Base-by-base conservation (phyloP, 139 green algal species). In the Chlorella sp. region DNA sequence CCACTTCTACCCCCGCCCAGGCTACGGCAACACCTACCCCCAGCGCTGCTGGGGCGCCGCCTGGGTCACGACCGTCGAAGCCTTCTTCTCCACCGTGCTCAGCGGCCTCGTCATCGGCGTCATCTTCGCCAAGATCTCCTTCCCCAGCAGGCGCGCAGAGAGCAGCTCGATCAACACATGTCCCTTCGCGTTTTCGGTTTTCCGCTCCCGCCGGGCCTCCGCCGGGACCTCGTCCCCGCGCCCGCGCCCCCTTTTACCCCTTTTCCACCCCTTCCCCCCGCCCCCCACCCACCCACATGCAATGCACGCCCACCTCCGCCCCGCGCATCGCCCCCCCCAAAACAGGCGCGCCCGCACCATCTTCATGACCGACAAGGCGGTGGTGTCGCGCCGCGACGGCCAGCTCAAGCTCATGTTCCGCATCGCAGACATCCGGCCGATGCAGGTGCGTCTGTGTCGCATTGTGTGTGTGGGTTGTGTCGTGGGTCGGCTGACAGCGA, bases 381-480 rank as follows among this genome's bases (percentile, higher is more conserved):
- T 84, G 27, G 91, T 97, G 9, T 82, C 86, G 0, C 82, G 91
- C 0, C 79, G 93, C 8, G 91, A 97, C 65, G 93, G 93, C 67
- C 83, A 90, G n/a, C 86, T 96, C 27, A 97, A 96, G 69, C 90
- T 97, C 77, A 94, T 95, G 88, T 94, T 97, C 46, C 86, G 93
- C 6, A 70, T 97, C 0, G 90, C 86, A 15, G 93, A 97, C 87
- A 86, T 94, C 21, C 50, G 74, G 0, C 50, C 42, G 48, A 74
- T 64, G 40, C 83, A 80, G 64, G 73, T 66, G 9, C 9, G 68
- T 48, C 17, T 43, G 23, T 21, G 0, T 48, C 9, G 60, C 21
- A n/a, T n/a, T n/a, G n/a, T n/a, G n/a, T n/a, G n/a, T n/a, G n/a
- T n/a, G n/a, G n/a, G n/a, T n/a, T n/a, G n/a, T n/a, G n/a, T n/a